Evolutionary conservation across 2,329 filamentous ascomycete species (phyloP).

Genomic region (Aspergillus jensenii): DNA sequence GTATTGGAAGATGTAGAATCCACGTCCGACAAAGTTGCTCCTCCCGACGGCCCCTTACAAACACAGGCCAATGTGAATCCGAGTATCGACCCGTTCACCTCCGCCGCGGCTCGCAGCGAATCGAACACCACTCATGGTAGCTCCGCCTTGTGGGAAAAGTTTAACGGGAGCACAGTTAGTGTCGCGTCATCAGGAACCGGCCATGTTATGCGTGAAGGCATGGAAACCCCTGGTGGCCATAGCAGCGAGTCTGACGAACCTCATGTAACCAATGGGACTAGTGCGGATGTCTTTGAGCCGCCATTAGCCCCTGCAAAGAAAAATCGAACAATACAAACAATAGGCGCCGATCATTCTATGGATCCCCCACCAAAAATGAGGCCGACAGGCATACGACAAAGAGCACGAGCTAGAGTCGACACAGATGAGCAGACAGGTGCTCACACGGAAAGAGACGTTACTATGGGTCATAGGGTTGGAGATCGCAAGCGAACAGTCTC

Average conservation of each 20-base stretch:
- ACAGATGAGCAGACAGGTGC: conserved; percentile 39
- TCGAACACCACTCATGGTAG: conserved; percentile 35
- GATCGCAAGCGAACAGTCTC: conserved; percentile 92
- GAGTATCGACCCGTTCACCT: conserved; percentile 45
- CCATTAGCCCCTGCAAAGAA: conserved; percentile 48
- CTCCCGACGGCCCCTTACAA: conserved; percentile 36
- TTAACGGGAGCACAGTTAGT: conserved; percentile 48
- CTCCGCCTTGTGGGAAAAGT: conserved; percentile 50
- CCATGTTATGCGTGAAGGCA: conserved; percentile 50
- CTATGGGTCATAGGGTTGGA: conserved; percentile 38
- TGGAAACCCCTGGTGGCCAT: conserved; percentile 63
- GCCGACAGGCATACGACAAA: conserved; percentile 48
- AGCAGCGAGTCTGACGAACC: conserved; percentile 44
- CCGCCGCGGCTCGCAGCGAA: conserved; percentile 34
- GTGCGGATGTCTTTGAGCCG: conserved; percentile 41
- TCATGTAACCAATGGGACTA: conserved; percentile 32
- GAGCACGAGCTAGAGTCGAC: conserved; percentile 40
- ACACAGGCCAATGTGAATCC: conserved; percentile 37
- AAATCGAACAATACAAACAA: conserved; percentile 54
- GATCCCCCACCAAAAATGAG: conserved; percentile 67
- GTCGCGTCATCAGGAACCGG: conserved; percentile 34
- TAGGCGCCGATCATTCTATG: conserved; percentile 50
- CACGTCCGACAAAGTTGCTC: conserved; percentile 31
- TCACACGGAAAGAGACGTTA: conserved; percentile 33
- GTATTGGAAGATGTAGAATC: conserved; percentile 31